phyloP scores from a whole-genome alignment of 1,284 basidiomycete genomes.

The Anthracocystis panici-leucophaei region DNA sequence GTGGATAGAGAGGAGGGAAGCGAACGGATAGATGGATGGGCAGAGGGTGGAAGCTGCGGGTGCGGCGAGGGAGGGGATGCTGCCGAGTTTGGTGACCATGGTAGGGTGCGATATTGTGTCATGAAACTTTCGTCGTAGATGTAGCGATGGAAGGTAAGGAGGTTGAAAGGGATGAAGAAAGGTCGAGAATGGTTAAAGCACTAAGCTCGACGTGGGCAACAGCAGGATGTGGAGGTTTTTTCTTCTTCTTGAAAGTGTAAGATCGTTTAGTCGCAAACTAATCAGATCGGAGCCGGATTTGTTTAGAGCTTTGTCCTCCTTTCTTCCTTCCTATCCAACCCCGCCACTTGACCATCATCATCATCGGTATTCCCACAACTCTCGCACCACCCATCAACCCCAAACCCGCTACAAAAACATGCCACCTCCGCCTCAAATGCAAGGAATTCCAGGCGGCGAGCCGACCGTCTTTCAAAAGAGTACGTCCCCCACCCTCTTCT shows the following conservation, averaged over 20 bases:
- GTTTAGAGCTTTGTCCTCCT: neutral
- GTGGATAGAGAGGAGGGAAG: slow-evolving; percentile 17
- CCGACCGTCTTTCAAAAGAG: slow-evolving; percentile 55
- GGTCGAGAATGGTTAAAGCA: neutral
- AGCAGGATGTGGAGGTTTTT: slow-evolving; percentile 15
- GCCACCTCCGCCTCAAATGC: slow-evolving; percentile 51
- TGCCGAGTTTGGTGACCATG: slow-evolving; percentile 18
- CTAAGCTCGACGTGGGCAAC: neutral
- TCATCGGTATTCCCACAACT: neutral
- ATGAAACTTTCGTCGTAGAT: neutral
- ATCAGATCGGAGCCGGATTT: slow-evolving; percentile 6
- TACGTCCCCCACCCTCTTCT: slow-evolving; percentile 12
- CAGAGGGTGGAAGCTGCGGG: slow-evolving; percentile 16
- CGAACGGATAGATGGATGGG: slow-evolving; percentile 29
- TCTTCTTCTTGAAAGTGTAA: neutral
- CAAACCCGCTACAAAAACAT: slow-evolving; percentile 8
- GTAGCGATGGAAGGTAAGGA: neutral
- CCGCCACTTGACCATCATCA: neutral
- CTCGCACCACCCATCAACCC: neutral
- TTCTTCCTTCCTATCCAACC: neutral
- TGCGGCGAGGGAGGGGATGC: slow-evolving; percentile 20
- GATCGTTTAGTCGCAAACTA: neutral
- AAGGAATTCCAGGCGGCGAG: slow-evolving; percentile 44
- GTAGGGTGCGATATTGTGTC: neutral
- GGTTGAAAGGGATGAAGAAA: neutral